Conservation (phyloP, 2,329 filamentous ascomycete species). For the Pseudohalonectria lignicola region DNA sequence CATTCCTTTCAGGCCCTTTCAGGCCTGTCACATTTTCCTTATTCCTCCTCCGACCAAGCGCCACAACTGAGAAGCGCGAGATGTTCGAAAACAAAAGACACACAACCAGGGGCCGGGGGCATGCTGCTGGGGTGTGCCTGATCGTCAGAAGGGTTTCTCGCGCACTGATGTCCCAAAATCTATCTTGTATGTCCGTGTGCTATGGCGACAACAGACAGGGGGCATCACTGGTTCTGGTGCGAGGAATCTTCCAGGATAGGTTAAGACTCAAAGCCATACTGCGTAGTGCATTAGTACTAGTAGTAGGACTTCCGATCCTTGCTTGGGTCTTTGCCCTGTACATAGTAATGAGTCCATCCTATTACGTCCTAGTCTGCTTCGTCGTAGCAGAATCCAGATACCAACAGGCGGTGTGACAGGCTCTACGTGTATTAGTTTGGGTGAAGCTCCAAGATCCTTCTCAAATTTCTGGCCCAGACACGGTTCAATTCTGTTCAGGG, state of each 20-base stretch:
- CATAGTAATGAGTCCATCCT: background rate
- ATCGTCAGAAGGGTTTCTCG: background rate
- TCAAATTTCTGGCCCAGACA: background rate
- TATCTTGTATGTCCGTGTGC: background rate
- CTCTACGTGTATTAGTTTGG: background rate
- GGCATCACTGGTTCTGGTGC: background rate
- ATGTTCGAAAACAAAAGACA: background rate
- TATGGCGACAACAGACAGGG: background rate
- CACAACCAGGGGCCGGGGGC: background rate
- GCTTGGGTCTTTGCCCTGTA: background rate
- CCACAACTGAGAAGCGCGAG: background rate
- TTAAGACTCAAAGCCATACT: no score
- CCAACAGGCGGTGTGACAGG: background rate
- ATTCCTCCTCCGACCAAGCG: background rate
- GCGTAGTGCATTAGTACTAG: no score
- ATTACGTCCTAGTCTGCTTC: no score
- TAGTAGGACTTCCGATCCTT: no score
- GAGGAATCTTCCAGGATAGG: no score
- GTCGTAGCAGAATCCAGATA: background rate
- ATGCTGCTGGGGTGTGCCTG: background rate
- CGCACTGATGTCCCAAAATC: background rate
- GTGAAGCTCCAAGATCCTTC: background rate
- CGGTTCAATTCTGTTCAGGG: background rate
- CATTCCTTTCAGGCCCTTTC: background rate
- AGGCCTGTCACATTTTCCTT: background rate